Evolutionary conservation across 1,139 yeast genomes (phyloP), one percentile per base, ranked within the genome.

Genomic region (Nakaseomyces bracarensis): DNA sequence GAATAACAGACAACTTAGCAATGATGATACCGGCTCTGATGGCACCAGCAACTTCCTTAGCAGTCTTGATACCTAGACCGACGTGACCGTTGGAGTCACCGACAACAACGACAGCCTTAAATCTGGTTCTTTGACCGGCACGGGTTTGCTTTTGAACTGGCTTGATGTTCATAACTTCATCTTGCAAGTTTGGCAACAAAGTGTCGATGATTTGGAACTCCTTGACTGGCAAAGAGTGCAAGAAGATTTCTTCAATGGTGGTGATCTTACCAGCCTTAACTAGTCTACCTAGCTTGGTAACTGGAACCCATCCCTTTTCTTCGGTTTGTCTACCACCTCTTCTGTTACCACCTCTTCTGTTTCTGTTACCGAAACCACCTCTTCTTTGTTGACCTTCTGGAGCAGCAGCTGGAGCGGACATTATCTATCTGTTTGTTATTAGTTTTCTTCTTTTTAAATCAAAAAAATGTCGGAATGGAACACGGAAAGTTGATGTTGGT

Each of bases 71-170:
- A 79, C 99, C 99, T 70, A 91, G 84, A 84, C 99, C 99, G 76
- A 91, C 96, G 81, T 93, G 98, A 73, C 98, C 99, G 86, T 87
- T 86, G 66, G 89, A 76, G 79, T 93, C 98, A 80, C 99, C 99
- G 71, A 91, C 87, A 69, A 91, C 89, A 70, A 93, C 97, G 69
- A 91, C 95, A 72, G 97, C 98, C 93, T 93, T 93, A 84, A 91
- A 89, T 81, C 99, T 87, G 75, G 98, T 91, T 82, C 99, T 91
- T 82, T 91, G 99, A 87, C 99, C 99, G 66, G 99, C 99, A 77
- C 96, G 82, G 80, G 99, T 91, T 78, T 91, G 99, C 82, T 91
- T 91, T 78, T 91, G 99, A 63, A 91, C 98, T 61, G 99, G 95
- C 80, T 93, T 83, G 77, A 91, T 91, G 86, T 87, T 87, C 98